These are phyloP conservation scores for Coemansia sp. DNA, from an alignment of 192 early-diverging fungal species.

Conservation along the genomic window DNA sequence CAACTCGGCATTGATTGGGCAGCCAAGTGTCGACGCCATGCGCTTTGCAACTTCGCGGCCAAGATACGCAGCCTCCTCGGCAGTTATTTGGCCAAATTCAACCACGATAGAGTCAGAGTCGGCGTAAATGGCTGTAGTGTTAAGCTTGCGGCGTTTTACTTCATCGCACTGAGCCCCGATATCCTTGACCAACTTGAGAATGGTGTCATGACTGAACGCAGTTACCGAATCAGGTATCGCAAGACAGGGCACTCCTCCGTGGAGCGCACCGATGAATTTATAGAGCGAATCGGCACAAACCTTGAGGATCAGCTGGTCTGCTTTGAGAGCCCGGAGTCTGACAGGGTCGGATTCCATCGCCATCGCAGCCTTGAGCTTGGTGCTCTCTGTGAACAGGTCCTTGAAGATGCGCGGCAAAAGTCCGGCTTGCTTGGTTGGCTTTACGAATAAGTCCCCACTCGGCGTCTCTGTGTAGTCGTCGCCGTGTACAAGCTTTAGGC, in stretches of 20 bases:
- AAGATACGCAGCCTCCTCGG: too few relatives aligned
- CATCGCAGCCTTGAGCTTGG: slow-evolving; percentile 87
- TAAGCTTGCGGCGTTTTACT: too few relatives aligned
- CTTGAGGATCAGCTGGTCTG: slow-evolving; percentile 94
- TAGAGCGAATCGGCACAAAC: slow-evolving; percentile 97
- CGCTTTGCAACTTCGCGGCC: too few relatives aligned
- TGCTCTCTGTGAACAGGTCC: slow-evolving; percentile 88
- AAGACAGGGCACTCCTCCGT: slow-evolving; percentile 88
- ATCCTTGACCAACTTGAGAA: too few relatives aligned
- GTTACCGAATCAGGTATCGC: slow-evolving; percentile 94
- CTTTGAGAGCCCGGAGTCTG: slow-evolving; percentile 90
- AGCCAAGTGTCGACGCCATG: too few relatives aligned
- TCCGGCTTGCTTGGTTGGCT: slow-evolving; percentile 70
- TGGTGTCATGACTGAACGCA: slow-evolving; percentile 90
- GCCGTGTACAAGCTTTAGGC: slow-evolving; percentile 67
- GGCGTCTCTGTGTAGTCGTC: slow-evolving; percentile 89
- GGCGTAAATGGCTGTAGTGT: too few relatives aligned
- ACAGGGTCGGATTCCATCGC: slow-evolving; percentile 97
- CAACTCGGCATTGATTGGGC: too few relatives aligned
- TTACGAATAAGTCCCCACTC: slow-evolving; percentile 88
- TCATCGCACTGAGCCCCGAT: too few relatives aligned
- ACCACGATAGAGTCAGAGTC: too few relatives aligned
- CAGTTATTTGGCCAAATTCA: too few relatives aligned
- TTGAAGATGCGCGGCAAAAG: slow-evolving; percentile 86
- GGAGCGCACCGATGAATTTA: slow-evolving; percentile 93